Evolutionary conservation across 2,329 filamentous ascomycete genomes (phyloP).

Genomic region (Rutstroemia sp.): DNA sequence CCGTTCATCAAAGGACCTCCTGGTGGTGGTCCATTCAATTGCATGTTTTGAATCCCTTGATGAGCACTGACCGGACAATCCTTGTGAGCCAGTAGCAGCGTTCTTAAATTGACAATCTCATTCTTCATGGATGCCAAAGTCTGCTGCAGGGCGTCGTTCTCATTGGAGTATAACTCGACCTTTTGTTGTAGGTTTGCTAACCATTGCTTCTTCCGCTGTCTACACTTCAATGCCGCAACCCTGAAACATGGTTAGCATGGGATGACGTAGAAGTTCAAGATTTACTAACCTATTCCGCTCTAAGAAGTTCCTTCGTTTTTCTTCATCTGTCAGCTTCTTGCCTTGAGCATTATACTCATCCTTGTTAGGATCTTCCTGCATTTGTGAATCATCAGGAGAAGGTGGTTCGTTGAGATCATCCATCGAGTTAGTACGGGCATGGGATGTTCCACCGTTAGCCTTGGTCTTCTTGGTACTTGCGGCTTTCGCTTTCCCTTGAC

Average conservation of each 20-base stretch:
- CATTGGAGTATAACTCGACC: conserved; percentile 84
- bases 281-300: conserved; percentile 79
- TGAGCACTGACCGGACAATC: conserved; percentile 90
- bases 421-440: conserved; percentile 23
- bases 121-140: conserved; percentile 82
- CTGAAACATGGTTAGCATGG: conserved; percentile 37
- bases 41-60: conserved; percentile 47
- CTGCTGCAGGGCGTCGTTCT: conserved; percentile 80
- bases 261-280: neutral
- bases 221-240: conserved; percentile 92
- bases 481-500: conserved; percentile 47
- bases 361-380: conserved; percentile 41
- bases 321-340: conserved; percentile 86
- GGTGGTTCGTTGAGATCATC: conserved; percentile 19
- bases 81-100: conserved; percentile 85
- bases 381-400: conserved; percentile 15
- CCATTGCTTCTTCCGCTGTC: conserved; percentile 99
- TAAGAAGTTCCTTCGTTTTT: conserved; percentile 96
- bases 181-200: conserved; percentile 89
- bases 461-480: conserved; percentile 67
- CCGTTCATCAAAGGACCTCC: neutral
- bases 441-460: conserved; percentile 37
- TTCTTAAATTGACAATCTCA: conserved; percentile 93
- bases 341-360: conserved; percentile 52
- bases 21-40: neutral